phyloP scores from a whole-genome alignment of 768 basidiomycete species.

The Hygrocybe punicea region DNA sequence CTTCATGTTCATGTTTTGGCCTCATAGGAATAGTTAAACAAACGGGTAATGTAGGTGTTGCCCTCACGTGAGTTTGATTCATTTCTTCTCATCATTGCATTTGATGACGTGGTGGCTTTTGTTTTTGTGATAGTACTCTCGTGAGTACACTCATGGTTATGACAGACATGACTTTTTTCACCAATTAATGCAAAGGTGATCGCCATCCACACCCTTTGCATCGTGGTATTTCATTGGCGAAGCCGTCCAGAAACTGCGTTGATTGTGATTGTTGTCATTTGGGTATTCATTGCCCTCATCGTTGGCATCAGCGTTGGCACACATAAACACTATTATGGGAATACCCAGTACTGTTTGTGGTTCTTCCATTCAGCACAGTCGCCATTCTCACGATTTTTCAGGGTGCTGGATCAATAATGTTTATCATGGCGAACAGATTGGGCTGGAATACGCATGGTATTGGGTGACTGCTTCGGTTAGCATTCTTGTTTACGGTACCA shows the following conservation, averaged over 20 bases:
- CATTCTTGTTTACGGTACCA: slow-evolving; percentile 38
- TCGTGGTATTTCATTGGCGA: slow-evolving; percentile 35
- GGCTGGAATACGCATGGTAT: slow-evolving; percentile 44
- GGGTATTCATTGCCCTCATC: slow-evolving; percentile 34
- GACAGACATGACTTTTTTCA: background rate
- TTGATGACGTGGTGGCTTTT: slow-evolving; percentile 3
- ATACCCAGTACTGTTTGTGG: slow-evolving; percentile 34
- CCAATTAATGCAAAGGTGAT: slow-evolving; percentile 22
- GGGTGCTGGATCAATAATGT: slow-evolving; percentile 44
- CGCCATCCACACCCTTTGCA: slow-evolving; percentile 39
- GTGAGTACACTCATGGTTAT: background rate
- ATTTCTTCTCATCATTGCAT: background rate
- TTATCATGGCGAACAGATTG: slow-evolving; percentile 35
- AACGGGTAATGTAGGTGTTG: slow-evolving; percentile 41
- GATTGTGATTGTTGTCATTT: slow-evolving; percentile 31
- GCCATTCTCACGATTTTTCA: slow-evolving; percentile 9
- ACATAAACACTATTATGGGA: slow-evolving; percentile 37
- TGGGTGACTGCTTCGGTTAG: slow-evolving; percentile 40
- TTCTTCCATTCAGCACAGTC: background rate
- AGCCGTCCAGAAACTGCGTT: slow-evolving; percentile 26
- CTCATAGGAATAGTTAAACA: slow-evolving; percentile 36
- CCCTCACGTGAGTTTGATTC: slow-evolving; percentile 30
- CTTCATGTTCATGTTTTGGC: background rate
- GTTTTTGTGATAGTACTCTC: background rate
- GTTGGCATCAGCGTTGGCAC: slow-evolving; percentile 30